These are phyloP conservation scores for Alternaria sp. DNA, from an alignment of 2,329 filamentous ascomycete species.

Conservation along the genomic window DNA sequence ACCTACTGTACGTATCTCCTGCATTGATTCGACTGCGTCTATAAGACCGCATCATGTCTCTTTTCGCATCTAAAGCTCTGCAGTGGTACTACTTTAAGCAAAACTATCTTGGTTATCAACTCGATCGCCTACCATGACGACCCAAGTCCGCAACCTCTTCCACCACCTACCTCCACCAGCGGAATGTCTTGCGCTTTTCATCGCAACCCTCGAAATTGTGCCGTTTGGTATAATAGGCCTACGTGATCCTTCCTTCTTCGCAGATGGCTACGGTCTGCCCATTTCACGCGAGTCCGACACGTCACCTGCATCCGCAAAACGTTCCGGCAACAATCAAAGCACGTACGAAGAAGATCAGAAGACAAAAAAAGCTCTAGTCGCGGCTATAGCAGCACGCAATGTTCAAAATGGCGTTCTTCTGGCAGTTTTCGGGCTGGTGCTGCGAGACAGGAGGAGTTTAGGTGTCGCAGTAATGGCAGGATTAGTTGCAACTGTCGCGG, in stretches of 20 bases:
- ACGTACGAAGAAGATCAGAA: constrained; percentile 22
- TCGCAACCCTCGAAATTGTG: constrained; percentile 33
- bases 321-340: constrained; percentile 1
- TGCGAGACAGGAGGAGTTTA: constrained; percentile 33
- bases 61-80: neutral
- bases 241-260: constrained; percentile 26
- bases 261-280: constrained; percentile 30
- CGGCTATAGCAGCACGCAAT: constrained; percentile 36
- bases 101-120: neutral
- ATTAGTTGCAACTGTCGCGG: constrained; percentile 32
- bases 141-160: constrained; percentile 28
- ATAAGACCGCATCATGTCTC: constrained; percentile 2
- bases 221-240: constrained; percentile 34
- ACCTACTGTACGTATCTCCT: neutral
- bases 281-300: constrained; percentile 9
- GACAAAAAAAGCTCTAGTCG: constrained; percentile 34
- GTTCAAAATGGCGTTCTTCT: constrained; percentile 33
- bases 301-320: constrained; percentile 11
- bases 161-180: constrained; percentile 32
- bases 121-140: constrained; percentile 23
- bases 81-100: neutral
- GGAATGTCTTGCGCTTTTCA: constrained; percentile 35
- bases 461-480: constrained; percentile 34
- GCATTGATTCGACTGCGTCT: neutral
- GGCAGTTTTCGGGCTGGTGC: constrained; percentile 29